These are phyloP conservation scores for Antrodiella citrinella DNA, from an alignment of 768 basidiomycete genomes.

Conservation along the genomic window DNA sequence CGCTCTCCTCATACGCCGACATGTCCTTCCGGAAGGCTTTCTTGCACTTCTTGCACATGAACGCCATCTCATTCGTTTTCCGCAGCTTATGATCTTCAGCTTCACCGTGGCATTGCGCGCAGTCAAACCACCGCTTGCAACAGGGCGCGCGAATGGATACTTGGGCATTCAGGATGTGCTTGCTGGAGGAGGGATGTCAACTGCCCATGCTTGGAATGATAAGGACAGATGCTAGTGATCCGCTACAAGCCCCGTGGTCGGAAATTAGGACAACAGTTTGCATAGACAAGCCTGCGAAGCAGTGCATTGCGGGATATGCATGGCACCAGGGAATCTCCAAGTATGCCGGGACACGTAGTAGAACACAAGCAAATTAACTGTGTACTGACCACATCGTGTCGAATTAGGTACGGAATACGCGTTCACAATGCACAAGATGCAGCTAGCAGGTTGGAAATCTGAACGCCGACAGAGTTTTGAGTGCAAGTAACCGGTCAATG, in stretches of 20 bases:
- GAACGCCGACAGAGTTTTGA: too few species aligned
- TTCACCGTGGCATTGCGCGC: slow-evolving; percentile 91
- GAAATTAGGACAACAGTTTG: too few species aligned
- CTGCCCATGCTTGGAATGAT: neutral
- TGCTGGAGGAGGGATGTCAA: slow-evolving; percentile 38
- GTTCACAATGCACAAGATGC: too few species aligned
- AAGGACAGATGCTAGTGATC: neutral
- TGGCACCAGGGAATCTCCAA: too few species aligned
- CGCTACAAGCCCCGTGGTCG: neutral
- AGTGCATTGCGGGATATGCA: too few species aligned
- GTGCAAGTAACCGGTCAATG: too few species aligned
- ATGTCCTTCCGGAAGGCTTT: slow-evolving; percentile 98
- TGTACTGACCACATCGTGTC: neutral
- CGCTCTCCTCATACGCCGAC: slow-evolving; percentile 86
- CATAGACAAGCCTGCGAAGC: too few species aligned
- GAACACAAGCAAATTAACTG: neutral
- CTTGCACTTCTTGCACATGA: slow-evolving; percentile 84
- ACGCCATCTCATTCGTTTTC: slow-evolving; percentile 78
- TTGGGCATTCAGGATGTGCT: slow-evolving; percentile 95
- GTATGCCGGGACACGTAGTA: neutral
- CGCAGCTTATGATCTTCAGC: slow-evolving; percentile 61
- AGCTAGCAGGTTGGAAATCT: too few species aligned
- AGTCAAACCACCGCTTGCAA: slow-evolving; percentile 98
- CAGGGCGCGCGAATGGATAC: slow-evolving; percentile 95
- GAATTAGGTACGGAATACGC: too few species aligned